Evolutionary conservation across 208 protist genomes (phyloP).

Genomic region (Crithidia acanthocephali): DNA sequence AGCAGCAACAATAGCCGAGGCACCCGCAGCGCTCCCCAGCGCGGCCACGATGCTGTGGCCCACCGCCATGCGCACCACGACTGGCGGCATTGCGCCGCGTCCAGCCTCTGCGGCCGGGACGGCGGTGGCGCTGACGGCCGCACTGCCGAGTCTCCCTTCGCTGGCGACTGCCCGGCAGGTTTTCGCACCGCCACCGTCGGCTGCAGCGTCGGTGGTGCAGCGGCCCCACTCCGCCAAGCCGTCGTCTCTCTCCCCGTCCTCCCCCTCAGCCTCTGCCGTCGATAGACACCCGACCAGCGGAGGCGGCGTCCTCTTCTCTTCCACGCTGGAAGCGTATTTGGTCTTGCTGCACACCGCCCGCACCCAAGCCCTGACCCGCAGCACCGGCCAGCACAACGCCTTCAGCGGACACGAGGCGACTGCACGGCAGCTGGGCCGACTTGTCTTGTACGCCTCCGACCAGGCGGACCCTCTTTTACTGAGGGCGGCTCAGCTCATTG

Average conservation of each 20-base stretch:
- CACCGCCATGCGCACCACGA: constrained; percentile 28
- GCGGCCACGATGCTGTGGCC: constrained; percentile 28
- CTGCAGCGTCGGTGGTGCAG: background rate
- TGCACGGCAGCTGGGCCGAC: constrained; percentile 24
- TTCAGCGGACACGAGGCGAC: constrained; percentile 19
- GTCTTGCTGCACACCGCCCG: constrained; percentile 54
- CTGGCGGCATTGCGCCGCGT: constrained; percentile 8
- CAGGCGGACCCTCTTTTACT: constrained; percentile 62
- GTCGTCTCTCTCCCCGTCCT: background rate
- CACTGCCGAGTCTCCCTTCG: constrained; percentile 19
- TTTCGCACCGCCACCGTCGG: constrained; percentile 9
- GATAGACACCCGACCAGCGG: constrained; percentile 13
- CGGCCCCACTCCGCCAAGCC: background rate
- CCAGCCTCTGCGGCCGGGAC: too few species aligned
- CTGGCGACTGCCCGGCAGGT: constrained; percentile 16
- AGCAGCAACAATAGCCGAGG: background rate
- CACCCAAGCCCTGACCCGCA: constrained; percentile 51
- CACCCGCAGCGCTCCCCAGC: background rate
- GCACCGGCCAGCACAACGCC: constrained; percentile 20
- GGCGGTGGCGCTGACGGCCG: background rate
- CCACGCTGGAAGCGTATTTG: constrained; percentile 56
- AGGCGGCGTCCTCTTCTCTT: constrained; percentile 56
- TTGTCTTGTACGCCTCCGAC: constrained; percentile 76
- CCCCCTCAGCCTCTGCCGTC: background rate
- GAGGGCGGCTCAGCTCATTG: constrained; percentile 54